Base-by-base conservation (phyloP, 176 grass and related monocot genomes). In the Metroxylon sagu region DNA sequence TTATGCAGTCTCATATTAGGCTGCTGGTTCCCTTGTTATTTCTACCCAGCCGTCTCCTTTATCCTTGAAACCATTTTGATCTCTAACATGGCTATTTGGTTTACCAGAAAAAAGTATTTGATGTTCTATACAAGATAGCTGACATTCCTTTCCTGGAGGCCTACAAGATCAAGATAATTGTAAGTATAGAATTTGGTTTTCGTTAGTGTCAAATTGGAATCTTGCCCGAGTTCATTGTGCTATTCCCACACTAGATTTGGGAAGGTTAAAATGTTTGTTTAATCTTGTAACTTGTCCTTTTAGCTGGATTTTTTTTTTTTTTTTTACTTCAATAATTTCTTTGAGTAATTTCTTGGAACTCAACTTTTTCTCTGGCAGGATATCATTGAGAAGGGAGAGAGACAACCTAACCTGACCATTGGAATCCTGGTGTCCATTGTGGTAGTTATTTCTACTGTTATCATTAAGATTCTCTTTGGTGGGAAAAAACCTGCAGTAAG, bases 131-230 rank as follows among this genome's bases (percentile, higher is more conserved):
- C 77, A 98, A 83, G 69, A 54, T 93, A 51, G 82, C 85, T 14
- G 79, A 85, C 25, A 60, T 98, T 53, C 85, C 85, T 0, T 89
- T 93, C 65, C 75, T 93, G 67, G 88, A 74, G 56, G 65, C 94
- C 49, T 85, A 98, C 82, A 98, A 93, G 76, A 81, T 71, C 26
- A 83, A 93, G 76, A 98, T 98, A 79, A 77, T 83, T 74, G 94
- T 98, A 69, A 76, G 85, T 62, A 65, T 15, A 5, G 10, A 65
- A 25, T 23, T 31, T 49, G 8, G 8, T 16, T 55, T 71, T 48
- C 23, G 4, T 57, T n/a, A 35, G 10, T 43, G 8, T 43, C 35
- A 43, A 43, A 14, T 10, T 14, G 35, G 10, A 43, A 43, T 2
- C 10, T 12, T 43, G 35, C 10, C 35, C 0, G 35, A 43, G 35